Evolutionary conservation across 2,329 filamentous ascomycete genomes (phyloP).

Genomic region (Eutypa lata): DNA sequence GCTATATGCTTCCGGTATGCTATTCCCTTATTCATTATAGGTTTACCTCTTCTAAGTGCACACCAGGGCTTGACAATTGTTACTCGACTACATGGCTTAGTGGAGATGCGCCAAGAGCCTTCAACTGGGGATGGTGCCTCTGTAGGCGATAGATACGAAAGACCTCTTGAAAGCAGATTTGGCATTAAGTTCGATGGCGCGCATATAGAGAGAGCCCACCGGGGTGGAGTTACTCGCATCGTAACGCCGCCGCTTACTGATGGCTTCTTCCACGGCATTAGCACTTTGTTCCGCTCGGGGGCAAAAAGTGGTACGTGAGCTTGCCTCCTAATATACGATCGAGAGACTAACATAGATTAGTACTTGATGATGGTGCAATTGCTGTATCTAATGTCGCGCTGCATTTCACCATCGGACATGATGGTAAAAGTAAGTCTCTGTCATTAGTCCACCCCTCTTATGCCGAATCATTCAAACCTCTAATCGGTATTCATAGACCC

Average conservation of each 20-base stretch:
- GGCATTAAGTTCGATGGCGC: slow-evolving; percentile 17
- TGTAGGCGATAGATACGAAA: slow-evolving; percentile 9
- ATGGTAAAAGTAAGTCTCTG: slow-evolving; percentile 10
- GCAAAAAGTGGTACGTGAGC: slow-evolving; percentile 12
- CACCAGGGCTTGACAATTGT: slow-evolving; percentile 11
- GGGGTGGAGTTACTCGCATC: slow-evolving; percentile 12
- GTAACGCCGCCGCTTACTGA: slow-evolving; percentile 13
- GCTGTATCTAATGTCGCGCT: slow-evolving; percentile 7
- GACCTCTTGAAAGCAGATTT: slow-evolving; percentile 8
- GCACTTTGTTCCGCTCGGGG: slow-evolving; percentile 13
- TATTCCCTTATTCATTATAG: no score
- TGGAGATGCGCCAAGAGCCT: slow-evolving; percentile 15
- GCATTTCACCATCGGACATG: slow-evolving; percentile 15
- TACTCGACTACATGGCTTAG: slow-evolving; percentile 13
- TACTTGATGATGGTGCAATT: slow-evolving; percentile 16
- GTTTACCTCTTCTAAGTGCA: background rate
- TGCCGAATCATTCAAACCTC: background rate
- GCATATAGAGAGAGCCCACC: slow-evolving; percentile 12
- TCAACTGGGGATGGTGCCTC: slow-evolving; percentile 13
- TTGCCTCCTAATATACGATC: slow-evolving; percentile 1
- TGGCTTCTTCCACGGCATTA: slow-evolving; percentile 16
- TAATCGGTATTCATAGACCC: slow-evolving; percentile 3
- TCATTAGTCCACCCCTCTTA: background rate
- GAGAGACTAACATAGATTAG: slow-evolving; percentile 8
- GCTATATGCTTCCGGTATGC: slow-evolving; percentile 12